Evolutionary conservation across 2,329 filamentous ascomycete genomes (phyloP), one percentile per base, ranked within the genome.

Genomic region (Pseudocercospora ulei): DNA sequence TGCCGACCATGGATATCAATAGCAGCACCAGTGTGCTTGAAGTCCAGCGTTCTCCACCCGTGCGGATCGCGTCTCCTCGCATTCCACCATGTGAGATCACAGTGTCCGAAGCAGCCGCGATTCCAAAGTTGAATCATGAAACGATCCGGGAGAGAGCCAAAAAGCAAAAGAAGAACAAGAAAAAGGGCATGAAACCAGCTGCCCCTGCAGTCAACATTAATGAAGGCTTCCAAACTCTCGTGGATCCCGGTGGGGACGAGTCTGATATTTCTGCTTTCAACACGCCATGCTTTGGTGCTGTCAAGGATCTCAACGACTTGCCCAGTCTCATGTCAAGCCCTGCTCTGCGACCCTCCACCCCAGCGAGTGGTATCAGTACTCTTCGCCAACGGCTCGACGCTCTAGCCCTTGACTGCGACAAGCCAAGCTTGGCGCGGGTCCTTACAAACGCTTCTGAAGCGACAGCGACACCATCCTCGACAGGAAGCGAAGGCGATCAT

Each of bases 301-400:
- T 61, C 18, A 53, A 63, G 53, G 63, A 67, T n/a, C 58, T 69
- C 25, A n/a, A n/a, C n/a, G n/a, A n/a, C n/a, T n/a, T 33, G n/a
- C 55, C 60, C 4, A 70, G 68, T 47, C 61, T 66, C 16, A 68
- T 82, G 5, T 66, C 62, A 47, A 59, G 56, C 36, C 56, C 56
- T 7, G 61, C 64, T 14, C 58, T 70, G 22, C 63, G 70, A 43
- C 67, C 73, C 4, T 60, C 65, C 1, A 70, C 68, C 14, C 59
- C 66, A 1, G 43, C 60, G 27, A 79, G 80, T 43, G 86, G 85
- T 31, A 86, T 95, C 53, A 82, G 83, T 55, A 82, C 80, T 53
- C 67, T 95, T 55, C 85, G 85, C 58, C 70, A 80, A 59, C 80
- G 90, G 56, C 70, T 94, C 41, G 86, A 94, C 45, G 76, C 78